A percentile compares a stretch with the other conserved stretches of the same genome.
Evolutionary conservation across 2,329 filamentous ascomycete genomes (phyloP).

Genomic region (Cadophora malorum): DNA sequence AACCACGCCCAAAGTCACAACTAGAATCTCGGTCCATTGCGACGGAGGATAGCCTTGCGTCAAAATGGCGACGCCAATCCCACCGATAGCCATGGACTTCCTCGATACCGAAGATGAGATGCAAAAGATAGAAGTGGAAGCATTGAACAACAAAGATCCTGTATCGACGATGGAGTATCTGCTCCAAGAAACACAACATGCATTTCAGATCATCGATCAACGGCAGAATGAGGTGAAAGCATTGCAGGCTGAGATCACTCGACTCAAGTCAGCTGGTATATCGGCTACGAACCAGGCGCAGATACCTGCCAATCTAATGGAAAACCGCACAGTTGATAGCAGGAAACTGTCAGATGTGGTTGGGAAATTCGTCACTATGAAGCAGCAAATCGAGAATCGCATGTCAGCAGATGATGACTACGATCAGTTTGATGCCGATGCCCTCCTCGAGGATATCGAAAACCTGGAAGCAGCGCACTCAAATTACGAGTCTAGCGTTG

Average conservation of each 20-base stretch:
- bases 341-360: background rate
- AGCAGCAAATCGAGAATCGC: background rate
- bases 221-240: background rate
- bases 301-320: background rate
- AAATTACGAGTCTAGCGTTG: background rate
- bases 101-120: background rate
- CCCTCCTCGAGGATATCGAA: background rate
- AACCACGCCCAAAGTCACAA: background rate
- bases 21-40: background rate
- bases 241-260: background rate
- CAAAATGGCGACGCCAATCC: background rate
- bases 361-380: background rate
- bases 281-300: background rate
- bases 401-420: background rate
- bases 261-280: background rate
- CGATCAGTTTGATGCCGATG: background rate
- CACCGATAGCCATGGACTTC: background rate
- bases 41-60: background rate
- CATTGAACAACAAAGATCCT: background rate
- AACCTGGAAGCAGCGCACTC: background rate
- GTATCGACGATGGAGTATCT: background rate
- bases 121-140: background rate
- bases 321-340: background rate
- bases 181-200: background rate
- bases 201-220: background rate